A percentile compares a stretch with the other conserved stretches of the same genome.
Conservation (phyloP, 2,329 filamentous ascomycete genomes). For the Xylariaceae sp. region DNA sequence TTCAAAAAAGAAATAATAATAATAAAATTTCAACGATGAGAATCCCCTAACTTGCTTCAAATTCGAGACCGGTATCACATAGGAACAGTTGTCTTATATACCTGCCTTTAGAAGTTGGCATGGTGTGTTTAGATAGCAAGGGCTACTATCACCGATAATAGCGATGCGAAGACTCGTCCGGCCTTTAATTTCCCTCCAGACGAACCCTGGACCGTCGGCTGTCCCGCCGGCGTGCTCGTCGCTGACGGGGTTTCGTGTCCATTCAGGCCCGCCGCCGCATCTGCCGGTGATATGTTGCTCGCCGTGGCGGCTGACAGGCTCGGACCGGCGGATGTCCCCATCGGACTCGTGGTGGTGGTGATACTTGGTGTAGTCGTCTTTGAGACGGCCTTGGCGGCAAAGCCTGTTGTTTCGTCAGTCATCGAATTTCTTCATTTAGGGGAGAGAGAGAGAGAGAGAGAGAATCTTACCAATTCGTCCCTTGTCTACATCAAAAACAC, state of each 20-base stretch:
- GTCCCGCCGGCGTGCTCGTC: conserved; percentile 13
- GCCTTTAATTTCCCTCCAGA: conserved; percentile 21
- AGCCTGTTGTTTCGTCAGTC: conserved; percentile 27
- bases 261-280: conserved; percentile 29
- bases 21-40: no score
- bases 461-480: conserved; percentile 51
- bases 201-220: conserved; percentile 24
- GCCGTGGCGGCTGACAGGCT: conserved; percentile 11
- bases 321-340: conserved; percentile 20
- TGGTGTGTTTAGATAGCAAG: conserved; percentile 20
- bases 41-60: no score
- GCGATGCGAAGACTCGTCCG: conserved; percentile 16
- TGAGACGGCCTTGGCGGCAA: conserved; percentile 33
- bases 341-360: conserved; percentile 14
- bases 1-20: no score
- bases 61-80: no score
- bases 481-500: conserved; percentile 73
- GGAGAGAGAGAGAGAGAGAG: neutral
- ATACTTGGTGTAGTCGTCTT: conserved; percentile 6
- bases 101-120: neutral
- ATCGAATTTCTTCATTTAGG: neutral
- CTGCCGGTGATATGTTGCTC: conserved; percentile 10
- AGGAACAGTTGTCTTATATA: neutral
- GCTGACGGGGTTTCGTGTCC: conserved; percentile 34
- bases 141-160: conserved; percentile 19